Percentiles rank a stretch among this genome's conserved stretches.
These are phyloP conservation scores for Auricularia auricula-judae DNA, from an alignment of 768 basidiomycete genomes.

Conservation along the genomic window DNA sequence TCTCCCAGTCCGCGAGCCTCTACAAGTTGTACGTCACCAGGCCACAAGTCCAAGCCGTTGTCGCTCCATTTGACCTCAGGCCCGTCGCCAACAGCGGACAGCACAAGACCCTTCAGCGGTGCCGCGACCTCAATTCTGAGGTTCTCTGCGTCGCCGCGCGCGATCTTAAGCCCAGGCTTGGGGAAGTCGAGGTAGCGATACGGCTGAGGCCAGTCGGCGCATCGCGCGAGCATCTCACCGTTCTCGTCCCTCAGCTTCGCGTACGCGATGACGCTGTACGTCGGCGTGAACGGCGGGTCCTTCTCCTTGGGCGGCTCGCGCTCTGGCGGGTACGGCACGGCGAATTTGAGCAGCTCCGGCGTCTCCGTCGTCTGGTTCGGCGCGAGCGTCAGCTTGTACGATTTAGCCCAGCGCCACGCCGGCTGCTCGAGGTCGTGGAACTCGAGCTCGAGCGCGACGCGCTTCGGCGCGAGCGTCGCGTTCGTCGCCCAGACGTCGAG, in stretches of 20 bases:
- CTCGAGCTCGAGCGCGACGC: constrained; percentile 21
- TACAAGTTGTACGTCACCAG: constrained; percentile 12
- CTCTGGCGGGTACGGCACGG: constrained; percentile 14
- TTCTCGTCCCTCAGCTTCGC: constrained; percentile 18
- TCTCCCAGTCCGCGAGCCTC: constrained; percentile 7
- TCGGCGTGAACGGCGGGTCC: constrained; percentile 9
- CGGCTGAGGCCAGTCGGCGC: constrained; percentile 22
- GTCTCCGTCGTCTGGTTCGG: constrained; percentile 34
- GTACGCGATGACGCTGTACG: constrained; percentile 23
- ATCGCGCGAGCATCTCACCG: constrained; percentile 18
- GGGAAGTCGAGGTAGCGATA: constrained; percentile 21
- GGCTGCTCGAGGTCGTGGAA: constrained; percentile 22
- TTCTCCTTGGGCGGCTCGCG: constrained; percentile 5
- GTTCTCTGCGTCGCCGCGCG: constrained; percentile 3
- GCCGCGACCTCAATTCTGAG: constrained; percentile 9
- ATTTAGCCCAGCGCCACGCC: constrained; percentile 16
- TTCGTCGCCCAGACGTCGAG: constrained; percentile 33
- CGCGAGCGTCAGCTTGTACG: constrained; percentile 15
- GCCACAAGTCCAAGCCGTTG: constrained; percentile 17
- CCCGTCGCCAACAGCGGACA: constrained; percentile 13
- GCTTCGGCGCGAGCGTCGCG: constrained; percentile 16
- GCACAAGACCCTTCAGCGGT: constrained; percentile 16
- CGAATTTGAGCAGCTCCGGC: constrained; percentile 19
- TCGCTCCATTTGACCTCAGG: constrained; percentile 18
- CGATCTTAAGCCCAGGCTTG: constrained; percentile 14